Base-by-base conservation (phyloP, 1,284 basidiomycete genomes). In the Pseudozyma thailandica region DNA sequence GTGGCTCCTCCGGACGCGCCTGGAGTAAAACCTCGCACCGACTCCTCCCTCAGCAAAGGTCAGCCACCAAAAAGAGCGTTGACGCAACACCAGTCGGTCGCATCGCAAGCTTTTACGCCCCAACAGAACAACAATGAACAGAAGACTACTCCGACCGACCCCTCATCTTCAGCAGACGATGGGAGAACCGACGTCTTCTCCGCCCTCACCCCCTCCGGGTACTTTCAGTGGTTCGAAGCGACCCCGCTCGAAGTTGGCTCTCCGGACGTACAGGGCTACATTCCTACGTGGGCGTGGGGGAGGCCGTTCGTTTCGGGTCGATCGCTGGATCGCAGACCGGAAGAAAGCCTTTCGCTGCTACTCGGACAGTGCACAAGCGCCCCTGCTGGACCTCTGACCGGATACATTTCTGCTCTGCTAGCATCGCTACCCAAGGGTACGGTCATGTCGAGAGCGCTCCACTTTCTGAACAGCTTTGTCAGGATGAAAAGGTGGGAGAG, bases 181-280 rank as follows among this genome's bases (percentile, higher is more conserved):
- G 33, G 50, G 30, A 49, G 16, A 4, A 54, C 50, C 4, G 68
- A 65, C 33, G 41, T 61, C 0, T 52, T 45, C 15, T 51, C 57
- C 1, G 28, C 51, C 7, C 62, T 62, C 2, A 53, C 42, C 1
- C 49, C 50, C 12, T 58, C 50, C 20, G 58, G 60, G n/a, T 64
- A 63, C 39, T 81, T 75, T 52, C 82, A 83, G 41, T 83, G 83
- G 83, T 83, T 79, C 47, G 83, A 83, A 54, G 71, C 79, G 25
- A 73, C 75, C 4, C 83, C 83, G 0, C 68, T 83, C 31, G 83
- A 83, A 57, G 66, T 83, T 4, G 83, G 83, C 3, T 75, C 72
- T 25, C 73, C 78, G 44, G 81, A 82, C 43, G 74, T 78, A 12
- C 72, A 82, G 35, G 82, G 78, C 9, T 83, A 80, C 72, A 77